Conservation (phyloP, 2,329 filamentous ascomycete genomes). For the Colletotrichum sp. region DNA sequence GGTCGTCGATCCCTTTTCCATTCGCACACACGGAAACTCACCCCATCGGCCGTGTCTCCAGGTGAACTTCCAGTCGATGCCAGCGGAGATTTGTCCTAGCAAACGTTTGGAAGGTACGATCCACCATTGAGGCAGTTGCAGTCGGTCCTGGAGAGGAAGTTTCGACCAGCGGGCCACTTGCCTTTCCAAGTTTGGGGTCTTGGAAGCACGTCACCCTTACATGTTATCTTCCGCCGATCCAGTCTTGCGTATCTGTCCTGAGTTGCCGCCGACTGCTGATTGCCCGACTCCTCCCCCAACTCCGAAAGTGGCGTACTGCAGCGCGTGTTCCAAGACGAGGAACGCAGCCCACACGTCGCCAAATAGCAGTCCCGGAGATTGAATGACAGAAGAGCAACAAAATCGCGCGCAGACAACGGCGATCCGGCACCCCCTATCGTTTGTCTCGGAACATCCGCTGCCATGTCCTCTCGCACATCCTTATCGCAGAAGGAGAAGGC, state of each 20-base stretch:
- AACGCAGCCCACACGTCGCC: background rate
- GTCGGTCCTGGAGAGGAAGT: background rate
- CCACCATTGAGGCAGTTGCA: background rate
- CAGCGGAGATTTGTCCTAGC: background rate
- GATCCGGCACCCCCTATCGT: background rate
- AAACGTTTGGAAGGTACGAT: background rate
- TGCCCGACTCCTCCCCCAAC: background rate
- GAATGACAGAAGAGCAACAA: background rate
- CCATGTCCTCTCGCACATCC: conserved; percentile 8
- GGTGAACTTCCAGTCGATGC: background rate
- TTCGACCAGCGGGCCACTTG: background rate
- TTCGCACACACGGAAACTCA: background rate
- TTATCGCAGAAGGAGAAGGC: background rate
- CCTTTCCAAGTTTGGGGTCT: background rate
- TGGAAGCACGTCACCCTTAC: background rate
- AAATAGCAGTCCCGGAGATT: background rate
- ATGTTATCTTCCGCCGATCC: background rate
- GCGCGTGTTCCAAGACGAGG: background rate
- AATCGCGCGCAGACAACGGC: background rate
- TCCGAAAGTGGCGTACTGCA: background rate
- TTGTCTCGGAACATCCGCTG: background rate
- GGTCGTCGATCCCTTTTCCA: background rate
- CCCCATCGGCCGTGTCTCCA: background rate
- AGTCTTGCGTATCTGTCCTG: background rate
- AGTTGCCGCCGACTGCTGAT: background rate